Evolutionary conservation across 495 filamentous ascomycete genomes (phyloP), one percentile per base, ranked within the genome.

Genomic region (Daldinia decipiens): DNA sequence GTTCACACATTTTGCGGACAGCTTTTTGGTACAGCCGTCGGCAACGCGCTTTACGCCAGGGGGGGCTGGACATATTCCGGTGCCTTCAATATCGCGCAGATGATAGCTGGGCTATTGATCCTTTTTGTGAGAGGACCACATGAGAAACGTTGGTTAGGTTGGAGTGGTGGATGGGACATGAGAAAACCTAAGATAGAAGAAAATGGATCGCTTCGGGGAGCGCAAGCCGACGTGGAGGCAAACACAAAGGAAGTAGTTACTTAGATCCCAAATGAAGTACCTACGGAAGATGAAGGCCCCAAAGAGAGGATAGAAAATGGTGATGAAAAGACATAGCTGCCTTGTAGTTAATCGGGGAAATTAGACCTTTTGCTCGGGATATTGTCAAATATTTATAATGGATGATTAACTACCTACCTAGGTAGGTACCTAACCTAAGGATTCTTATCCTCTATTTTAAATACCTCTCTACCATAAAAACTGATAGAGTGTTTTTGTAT

Each of bases 1-100:
- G 82, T 94, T 1, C 78, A 82, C 19, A 87, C 84, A 0, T 94
- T 94, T 72, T 87, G 83, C 67, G 91, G 91, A 0, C 91, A 93
- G 80, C 75, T 94, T 4, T 85, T 87, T 67, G 91, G 91, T 0
- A 93, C 91, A 0, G 82, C 87, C 0, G 89, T 87, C 1, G 91
- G 91, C 3, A 92, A 90, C 71, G 80, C 82, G 39, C 70, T 93
- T 1, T 93, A 91, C 76, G 87, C 89, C n/a, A 60, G 77, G 4
- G 82, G 82, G 0, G 91, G 91, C 0, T 93, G 91, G 91, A 82
- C 85, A 13, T 78, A 80, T 17, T 86, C 84, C 32, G 89, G 89
- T 1, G 86, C 85, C 59, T 84, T 86, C 15, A 89, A 86, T 72
- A 78, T 93, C 50, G 88, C 83, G 13, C 88, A 91, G 72, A 82